Base-by-base conservation (phyloP, 176 grass and related monocot species). In the Elymus sibiricus region DNA sequence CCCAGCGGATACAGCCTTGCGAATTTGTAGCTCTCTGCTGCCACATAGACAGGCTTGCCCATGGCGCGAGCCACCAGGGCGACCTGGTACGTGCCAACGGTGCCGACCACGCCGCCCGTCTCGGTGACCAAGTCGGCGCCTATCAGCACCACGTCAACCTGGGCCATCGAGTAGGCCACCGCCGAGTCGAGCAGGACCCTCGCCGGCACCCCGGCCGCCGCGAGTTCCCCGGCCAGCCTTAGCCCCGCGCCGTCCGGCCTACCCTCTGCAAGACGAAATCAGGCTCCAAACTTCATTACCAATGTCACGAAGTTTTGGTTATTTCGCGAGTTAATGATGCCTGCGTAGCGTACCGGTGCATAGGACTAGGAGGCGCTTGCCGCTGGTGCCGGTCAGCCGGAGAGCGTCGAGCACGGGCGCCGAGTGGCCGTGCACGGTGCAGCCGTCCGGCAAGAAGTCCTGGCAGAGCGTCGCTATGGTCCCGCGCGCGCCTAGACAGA, bases 11-110 rank as follows among this genome's bases (percentile, higher is more conserved):
- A 94, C 55, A 94, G 29, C 9, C 83, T 83, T 1, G 89, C 89
- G 86, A 91, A 94, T 89, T 91, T 91, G 66, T 89, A 89, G 79
- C 86, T 89, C 86, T 94, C 92, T 34, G 92, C 89, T 28, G 89
- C 92, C 14, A 91, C 89, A 59, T 91, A 91, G 76, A 94, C 80
- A 51, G 89, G 89, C 79, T 85, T 91, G 60, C 86, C 67, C 92
- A 89, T 89, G 79, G 86, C 80, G 71, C 79, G 79, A 14, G 92
- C 92, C 37, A 91, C 92, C 70, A 94, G 69, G 68, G 92, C 89
- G 71, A 84, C 78, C 78, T 94, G 92, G 86, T 91, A 94, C 38
- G 92, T 91, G 31, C 89, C 89, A 89, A 91, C 80, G 89, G 86
- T 80, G 76, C 88, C 90, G 51, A 94, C 90, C 56, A 94, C 90